Percentiles rank a stretch among this genome's conserved stretches.
phyloP scores from a whole-genome alignment of 192 early-diverging fungal species.

The Coemansia furcata region DNA sequence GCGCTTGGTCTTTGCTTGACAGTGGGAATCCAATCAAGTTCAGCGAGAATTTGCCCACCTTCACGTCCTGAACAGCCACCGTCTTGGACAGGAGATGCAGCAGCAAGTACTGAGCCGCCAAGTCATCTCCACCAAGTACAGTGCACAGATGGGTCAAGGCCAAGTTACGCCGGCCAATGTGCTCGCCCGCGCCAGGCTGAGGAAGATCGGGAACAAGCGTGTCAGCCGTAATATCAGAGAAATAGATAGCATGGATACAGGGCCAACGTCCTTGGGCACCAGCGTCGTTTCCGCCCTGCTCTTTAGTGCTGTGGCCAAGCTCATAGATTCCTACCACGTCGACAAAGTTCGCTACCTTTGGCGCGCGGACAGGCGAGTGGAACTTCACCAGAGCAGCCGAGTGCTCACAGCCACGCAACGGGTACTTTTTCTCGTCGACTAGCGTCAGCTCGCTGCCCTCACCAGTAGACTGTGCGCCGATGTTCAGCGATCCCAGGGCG shows the following conservation, averaged over 20 bases:
- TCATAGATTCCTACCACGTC: conserved; percentile 66
- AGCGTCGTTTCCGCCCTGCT: conserved; percentile 9
- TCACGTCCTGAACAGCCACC: conserved; percentile 44
- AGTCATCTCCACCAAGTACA: conserved; percentile 59
- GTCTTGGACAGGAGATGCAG: conserved; percentile 64
- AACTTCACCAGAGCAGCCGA: conserved; percentile 66
- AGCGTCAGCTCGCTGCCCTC: not conserved
- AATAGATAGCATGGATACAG: conserved; percentile 50
- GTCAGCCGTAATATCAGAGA: conserved; percentile 5
- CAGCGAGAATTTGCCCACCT: conserved; percentile 68
- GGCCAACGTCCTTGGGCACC: conserved; percentile 21
- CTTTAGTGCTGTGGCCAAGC: conserved; percentile 22
- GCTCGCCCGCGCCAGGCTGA: not conserved
- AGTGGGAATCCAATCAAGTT: conserved; percentile 60
- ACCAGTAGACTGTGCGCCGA: not conserved
- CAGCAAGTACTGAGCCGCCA: conserved; percentile 69
- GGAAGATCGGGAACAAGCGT: conserved; percentile 12
- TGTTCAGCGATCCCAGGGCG: conserved; percentile 36
- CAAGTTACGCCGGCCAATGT: conserved; percentile 21
- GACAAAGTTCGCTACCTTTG: conserved; percentile 60
- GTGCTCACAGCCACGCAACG: conserved; percentile 58
- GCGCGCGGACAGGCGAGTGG: conserved; percentile 48
- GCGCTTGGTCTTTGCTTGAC: not conserved
- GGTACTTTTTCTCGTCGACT: conserved; percentile 54
- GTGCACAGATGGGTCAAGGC: conserved; percentile 54